A percentile compares a stretch with the other conserved stretches of the same genome.
Evolutionary conservation across 805 yeast genomes (phyloP).

Genomic region (Saccharomycopsis babjevae): DNA sequence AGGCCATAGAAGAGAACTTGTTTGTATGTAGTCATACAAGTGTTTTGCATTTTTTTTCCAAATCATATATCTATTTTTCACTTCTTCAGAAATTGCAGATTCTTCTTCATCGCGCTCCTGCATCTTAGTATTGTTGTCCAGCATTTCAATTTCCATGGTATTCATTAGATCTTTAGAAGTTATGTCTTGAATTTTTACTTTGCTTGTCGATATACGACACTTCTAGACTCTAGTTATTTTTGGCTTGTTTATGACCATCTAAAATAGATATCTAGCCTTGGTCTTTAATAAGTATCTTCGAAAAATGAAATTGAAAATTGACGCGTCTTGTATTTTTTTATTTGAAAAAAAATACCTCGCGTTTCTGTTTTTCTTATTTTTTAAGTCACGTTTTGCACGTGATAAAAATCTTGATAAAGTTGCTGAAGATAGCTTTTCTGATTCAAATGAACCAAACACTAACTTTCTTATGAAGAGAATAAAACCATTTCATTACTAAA

Average conservation of each 20-base stretch:
- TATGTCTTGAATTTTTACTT: neutral
- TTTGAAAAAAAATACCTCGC: neutral
- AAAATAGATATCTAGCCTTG: neutral
- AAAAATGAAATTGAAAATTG: neutral
- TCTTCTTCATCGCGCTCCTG: neutral
- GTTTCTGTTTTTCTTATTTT: neutral
- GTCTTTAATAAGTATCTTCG: no score
- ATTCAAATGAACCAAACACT: no score
- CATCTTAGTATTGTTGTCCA: neutral
- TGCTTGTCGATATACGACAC: neutral
- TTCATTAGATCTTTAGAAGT: neutral
- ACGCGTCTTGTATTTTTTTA: neutral
- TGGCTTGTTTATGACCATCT: neutral
- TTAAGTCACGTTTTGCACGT: neutral
- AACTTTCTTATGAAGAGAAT: no score
- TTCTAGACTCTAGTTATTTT: neutral
- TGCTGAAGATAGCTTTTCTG: no score
- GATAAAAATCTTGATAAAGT: neutral
- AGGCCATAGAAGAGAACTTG: conserved; percentile 61
- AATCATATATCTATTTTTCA: conserved; percentile 27
- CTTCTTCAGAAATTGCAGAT: conserved; percentile 19
- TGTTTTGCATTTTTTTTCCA: conserved; percentile 84
- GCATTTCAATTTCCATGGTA: neutral
- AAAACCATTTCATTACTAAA: no score
- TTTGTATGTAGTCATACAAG: conserved; percentile 62